Base-by-base conservation (phyloP, 768 basidiomycete genomes). In the Auriscalpium microsporum region DNA sequence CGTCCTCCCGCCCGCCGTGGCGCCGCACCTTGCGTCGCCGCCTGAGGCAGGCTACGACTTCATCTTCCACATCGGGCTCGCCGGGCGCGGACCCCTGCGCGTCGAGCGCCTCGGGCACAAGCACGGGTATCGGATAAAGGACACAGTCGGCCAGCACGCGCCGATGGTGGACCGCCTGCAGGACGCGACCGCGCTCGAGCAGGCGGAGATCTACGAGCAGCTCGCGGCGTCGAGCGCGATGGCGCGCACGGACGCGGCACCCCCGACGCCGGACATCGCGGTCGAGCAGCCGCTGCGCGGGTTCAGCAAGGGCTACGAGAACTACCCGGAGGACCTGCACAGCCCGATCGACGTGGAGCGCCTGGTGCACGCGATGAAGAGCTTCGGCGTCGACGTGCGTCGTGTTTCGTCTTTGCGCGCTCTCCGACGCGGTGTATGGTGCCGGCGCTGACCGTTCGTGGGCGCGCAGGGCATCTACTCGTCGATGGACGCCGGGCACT, bases 401-500 rank as follows among this genome's bases (percentile, higher is more conserved):
- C 28, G 19, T 16, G 7, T 38, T 17, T 8, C 10, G 21, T 17
- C 19, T 10, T 16, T 19, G 51, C 38, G 28, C 28, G 28, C 28
- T 7, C 28, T 28, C 28, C 7, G 28, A 28, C 28, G 28, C 7
- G 28, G 28, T 28, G 28, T 28, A 4, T 28, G 28, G 23, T 40
- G 34, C 37, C 10, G 17, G 36, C n/a, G 8, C 48, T 44, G 42
- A 53, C 48, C 21, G 21, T 50, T 35, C 19, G 49, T 52, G 28
- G 47, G 45, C 48, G 23, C 46, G 40, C 62, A 84, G 81, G 73
- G 82, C 69, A 79, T 87, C 17, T 80, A 81, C 64, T 75, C 81
- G 14, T 87, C 86, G 4, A 77, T 81, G 73, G 87, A 88, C 63
- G 82, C 85, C n/a, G 86, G 86, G 0, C 83, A 84, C 63, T 88